These are phyloP conservation scores for Cymodocea nodosa DNA, from an alignment of 116 monocot genomes.

Conservation along the genomic window DNA sequence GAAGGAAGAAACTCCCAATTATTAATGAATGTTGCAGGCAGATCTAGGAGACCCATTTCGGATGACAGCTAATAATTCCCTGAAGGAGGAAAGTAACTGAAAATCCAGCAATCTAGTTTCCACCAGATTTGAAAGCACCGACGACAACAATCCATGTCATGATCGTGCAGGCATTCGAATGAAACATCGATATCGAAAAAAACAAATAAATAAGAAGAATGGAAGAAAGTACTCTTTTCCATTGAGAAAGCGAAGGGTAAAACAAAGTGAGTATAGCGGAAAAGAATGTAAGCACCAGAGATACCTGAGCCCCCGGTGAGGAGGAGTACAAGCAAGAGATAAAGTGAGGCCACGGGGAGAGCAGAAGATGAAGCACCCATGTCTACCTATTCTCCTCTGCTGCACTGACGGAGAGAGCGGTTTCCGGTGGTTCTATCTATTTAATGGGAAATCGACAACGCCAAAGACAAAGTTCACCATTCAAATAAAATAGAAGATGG, in stretches of 20 bases:
- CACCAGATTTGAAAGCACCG: too few species aligned
- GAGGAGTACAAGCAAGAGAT: not conserved
- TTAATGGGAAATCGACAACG: not conserved
- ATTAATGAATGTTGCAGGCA: too few species aligned
- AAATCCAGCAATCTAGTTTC: too few species aligned
- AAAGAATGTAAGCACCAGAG: not conserved
- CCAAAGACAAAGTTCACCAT: not conserved
- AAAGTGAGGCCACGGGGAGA: constrained; percentile 2
- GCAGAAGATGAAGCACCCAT: not conserved
- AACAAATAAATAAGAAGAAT: too few species aligned
- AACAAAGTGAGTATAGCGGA: not conserved
- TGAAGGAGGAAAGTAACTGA: too few species aligned
- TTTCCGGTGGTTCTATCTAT: not conserved
- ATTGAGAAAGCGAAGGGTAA: not conserved
- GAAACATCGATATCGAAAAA: too few species aligned
- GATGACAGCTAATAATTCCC: too few species aligned
- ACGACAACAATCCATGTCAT: too few species aligned
- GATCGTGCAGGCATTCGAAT: too few species aligned
- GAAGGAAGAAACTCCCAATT: too few species aligned
- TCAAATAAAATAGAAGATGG: not conserved
- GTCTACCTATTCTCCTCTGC: not conserved
- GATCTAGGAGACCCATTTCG: too few species aligned
- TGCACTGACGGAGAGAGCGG: not conserved
- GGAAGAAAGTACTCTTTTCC: too few species aligned
- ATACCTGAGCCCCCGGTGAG: constrained; percentile 1